Percentiles rank a stretch among this genome's conserved stretches.
Evolutionary conservation across 768 basidiomycete species (phyloP).

Genomic region (Gymnopilus dilepis): DNA sequence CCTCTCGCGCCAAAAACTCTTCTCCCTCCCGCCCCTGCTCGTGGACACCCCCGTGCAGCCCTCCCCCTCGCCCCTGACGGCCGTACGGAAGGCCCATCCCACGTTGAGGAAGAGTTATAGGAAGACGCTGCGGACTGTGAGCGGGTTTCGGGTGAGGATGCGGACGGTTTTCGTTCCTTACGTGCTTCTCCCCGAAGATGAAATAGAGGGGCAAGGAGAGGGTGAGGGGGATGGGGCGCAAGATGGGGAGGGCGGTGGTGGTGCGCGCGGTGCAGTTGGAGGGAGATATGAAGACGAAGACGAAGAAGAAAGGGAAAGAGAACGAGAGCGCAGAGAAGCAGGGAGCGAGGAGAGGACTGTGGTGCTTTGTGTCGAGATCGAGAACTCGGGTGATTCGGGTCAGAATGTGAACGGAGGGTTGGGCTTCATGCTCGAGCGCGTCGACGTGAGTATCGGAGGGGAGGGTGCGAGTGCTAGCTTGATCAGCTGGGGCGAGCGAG

Average conservation of each 20-base stretch:
- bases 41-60: slow-evolving; percentile 46
- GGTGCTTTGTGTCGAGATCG: slow-evolving; percentile 90
- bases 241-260: too few species aligned
- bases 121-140: slow-evolving; percentile 75
- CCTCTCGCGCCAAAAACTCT: slow-evolving; percentile 69
- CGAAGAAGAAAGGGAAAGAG: slow-evolving; percentile 54
- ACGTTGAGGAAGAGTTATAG: slow-evolving; percentile 88
- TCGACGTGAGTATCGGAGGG: slow-evolving; percentile 79
- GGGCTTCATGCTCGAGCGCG: slow-evolving; percentile 77
- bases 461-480: slow-evolving; percentile 55
- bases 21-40: slow-evolving; percentile 60
- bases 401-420: too few species aligned
- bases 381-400: slow-evolving; percentile 75
- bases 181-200: slow-evolving; percentile 71
- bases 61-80: slow-evolving; percentile 56
- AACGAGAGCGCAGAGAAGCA: slow-evolving; percentile 65
- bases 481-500: slow-evolving; percentile 62
- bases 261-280: too few species aligned
- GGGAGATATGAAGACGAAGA: slow-evolving; percentile 33
- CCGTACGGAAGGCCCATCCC: slow-evolving; percentile 54
- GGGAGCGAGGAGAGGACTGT: slow-evolving; percentile 83
- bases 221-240: too few species aligned
- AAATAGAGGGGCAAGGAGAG: too few species aligned
- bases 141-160: slow-evolving; percentile 91
- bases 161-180: slow-evolving; percentile 92